These are phyloP conservation scores for Leccinum ponderosum DNA, from an alignment of 1,284 basidiomycete genomes.

Conservation along the genomic window DNA sequence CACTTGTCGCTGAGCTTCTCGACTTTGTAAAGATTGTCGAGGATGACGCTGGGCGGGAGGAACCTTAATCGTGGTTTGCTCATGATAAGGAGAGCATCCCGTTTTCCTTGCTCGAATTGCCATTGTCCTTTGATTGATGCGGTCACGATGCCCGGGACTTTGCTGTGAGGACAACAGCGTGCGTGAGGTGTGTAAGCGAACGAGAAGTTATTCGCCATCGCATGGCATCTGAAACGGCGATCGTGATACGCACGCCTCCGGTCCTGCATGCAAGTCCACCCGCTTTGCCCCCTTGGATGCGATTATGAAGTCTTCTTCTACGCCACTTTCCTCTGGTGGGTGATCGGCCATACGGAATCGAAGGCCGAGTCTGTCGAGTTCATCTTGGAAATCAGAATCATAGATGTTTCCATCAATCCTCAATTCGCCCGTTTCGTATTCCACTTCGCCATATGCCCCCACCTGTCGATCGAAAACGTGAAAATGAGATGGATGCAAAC, in stretches of 20 bases:
- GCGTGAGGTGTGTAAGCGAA: not conserved
- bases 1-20: constrained; percentile 22
- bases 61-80: constrained; percentile 19
- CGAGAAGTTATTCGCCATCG: not conserved
- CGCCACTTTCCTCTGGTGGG: constrained; percentile 5
- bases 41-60: constrained; percentile 16
- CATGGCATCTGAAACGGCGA: not conserved
- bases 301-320: constrained; percentile 26
- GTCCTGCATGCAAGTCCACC: constrained; percentile 1
- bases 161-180: constrained; percentile 5
- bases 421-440: constrained; percentile 23
- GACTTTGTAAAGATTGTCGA: constrained; percentile 20
- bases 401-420: constrained; percentile 28
- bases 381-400: constrained; percentile 13
- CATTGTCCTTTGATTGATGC: constrained; percentile 29
- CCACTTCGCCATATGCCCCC: constrained; percentile 23
- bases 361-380: constrained; percentile 9
- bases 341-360: constrained; percentile 12
- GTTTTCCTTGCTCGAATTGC: constrained; percentile 28
- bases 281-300: constrained; percentile 22
- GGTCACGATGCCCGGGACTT: constrained; percentile 19
- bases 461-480: constrained; percentile 16
- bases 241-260: constrained; percentile 17
- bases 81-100: constrained; percentile 30
- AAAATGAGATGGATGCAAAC: not conserved